Base-by-base conservation (phyloP, 371 early-diverging fungal species). In the Ordospora pajunii region DNA sequence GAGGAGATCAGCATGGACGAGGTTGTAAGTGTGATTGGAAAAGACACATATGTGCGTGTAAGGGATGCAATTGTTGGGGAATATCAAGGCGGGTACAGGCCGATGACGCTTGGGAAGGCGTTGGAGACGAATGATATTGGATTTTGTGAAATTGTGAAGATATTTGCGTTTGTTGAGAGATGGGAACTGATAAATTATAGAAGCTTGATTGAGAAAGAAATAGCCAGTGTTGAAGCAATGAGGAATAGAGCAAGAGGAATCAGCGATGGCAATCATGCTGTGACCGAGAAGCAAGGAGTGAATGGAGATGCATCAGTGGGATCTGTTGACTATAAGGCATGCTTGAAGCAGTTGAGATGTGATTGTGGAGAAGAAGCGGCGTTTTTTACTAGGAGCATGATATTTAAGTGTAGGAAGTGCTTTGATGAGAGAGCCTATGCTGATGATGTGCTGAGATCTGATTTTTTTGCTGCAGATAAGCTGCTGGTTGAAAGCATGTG, bases 121-220 rank as follows among this genome's bases (percentile, higher is more conserved):
- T 86, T 95, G 73, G 87, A 94, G 48, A 91, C 92, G 81, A 81
- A 95, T 66, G 91, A 93, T 0, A 94, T 94, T 37, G 97, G 96
- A 86, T 94, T 97, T 2, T 93, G 94, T 79, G 90, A 93, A 12
- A 92, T 97, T 73, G 91, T 95, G 83, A 87, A 94, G 25, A 93
- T 97, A 0, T 95, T 95, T 85, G 91, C 94, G 5, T 95, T 97
- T 79, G 84, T 95, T 54, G 96, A 97, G 83, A 95, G 95, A 83
- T 97, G 97, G 97, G 96, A 96, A 0, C 86, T 97, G 45, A 93
- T 97, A 79, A 97, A 97, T 85, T 92, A 92, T 82, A 51, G 70
- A 32, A 50, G 75, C 23, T 58, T 76, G 22, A 66, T 79, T 22
- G 58, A 37, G 40, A 58, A 58, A 40, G 58, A 58, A n/a, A 58